Evolutionary conservation across 225 moss, liverwort and hornwort species (phyloP).

Genomic region (Climacium dendroides): DNA sequence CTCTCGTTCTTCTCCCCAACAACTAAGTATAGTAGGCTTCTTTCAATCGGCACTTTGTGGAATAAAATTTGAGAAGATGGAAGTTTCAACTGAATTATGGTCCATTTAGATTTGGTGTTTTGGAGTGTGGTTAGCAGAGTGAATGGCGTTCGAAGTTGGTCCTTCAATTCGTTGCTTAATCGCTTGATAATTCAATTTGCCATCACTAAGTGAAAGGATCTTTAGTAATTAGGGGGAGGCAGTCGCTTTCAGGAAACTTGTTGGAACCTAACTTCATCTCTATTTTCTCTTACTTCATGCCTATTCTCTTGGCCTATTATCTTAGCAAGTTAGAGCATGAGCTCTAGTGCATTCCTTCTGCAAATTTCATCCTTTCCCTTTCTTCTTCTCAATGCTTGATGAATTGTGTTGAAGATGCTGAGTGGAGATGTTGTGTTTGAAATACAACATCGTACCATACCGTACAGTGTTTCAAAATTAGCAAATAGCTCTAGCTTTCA

Average conservation of each 20-base stretch:
- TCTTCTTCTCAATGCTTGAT: not conserved
- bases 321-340: not conserved
- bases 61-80: not conserved
- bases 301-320: not conserved
- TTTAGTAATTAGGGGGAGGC: not conserved
- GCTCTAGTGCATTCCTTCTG: not conserved
- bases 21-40: too few species aligned
- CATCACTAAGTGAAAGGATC: not conserved
- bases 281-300: not conserved
- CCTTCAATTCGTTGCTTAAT: not conserved
- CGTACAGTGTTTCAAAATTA: too few species aligned
- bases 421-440: not conserved
- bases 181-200: too few species aligned
- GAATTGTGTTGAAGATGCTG: not conserved
- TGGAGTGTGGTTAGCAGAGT: not conserved
- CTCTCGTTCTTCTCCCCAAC: constrained; percentile 9
- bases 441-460: too few species aligned
- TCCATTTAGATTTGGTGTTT: not conserved
- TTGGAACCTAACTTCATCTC: not conserved
- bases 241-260: not conserved
- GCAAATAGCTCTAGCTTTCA: too few species aligned
- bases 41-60: too few species aligned
- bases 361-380: not conserved
- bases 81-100: not conserved
- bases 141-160: not conserved